Evolutionary conservation across 331 rosid genomes (phyloP).

Genomic region (Quercus lobata): DNA sequence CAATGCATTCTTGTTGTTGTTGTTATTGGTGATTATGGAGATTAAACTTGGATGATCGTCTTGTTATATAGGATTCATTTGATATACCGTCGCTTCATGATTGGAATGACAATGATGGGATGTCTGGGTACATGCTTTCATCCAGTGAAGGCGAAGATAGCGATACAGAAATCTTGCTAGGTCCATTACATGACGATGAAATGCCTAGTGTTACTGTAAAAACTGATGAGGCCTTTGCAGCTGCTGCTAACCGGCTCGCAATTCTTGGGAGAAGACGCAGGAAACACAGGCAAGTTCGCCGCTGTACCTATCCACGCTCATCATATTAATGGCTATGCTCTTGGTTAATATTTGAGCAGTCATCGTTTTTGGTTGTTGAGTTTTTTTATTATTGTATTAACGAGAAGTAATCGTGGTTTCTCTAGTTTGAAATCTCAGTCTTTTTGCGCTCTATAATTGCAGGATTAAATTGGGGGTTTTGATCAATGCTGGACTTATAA

Average conservation of each 20-base stretch:
- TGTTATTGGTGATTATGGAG: not conserved
- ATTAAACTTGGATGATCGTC: not conserved
- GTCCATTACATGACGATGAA: conserved; percentile 60
- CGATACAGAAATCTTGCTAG: conserved; percentile 54
- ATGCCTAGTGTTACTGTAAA: conserved; percentile 57
- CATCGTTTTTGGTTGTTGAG: not conserved
- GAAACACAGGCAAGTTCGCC: conserved; percentile 51
- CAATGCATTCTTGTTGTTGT: not conserved
- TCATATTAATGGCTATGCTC: not conserved
- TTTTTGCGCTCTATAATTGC: conserved; percentile 31
- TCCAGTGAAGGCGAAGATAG: conserved; percentile 80
- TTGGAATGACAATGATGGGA: conserved; percentile 43
- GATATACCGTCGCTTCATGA: conserved; percentile 52
- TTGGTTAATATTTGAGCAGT: not conserved
- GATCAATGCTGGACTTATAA: conserved; percentile 55
- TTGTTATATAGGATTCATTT: conserved; percentile 52
- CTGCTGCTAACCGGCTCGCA: conserved; percentile 68
- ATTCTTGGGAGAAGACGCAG: conserved; percentile 54
- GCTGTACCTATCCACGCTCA: not conserved
- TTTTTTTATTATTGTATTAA: not conserved
- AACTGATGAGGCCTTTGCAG: conserved; percentile 53
- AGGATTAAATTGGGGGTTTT: conserved; percentile 66
- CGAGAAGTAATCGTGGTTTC: not conserved
- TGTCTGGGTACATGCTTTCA: conserved; percentile 32
- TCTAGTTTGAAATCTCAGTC: conserved; percentile 21